A percentile compares a stretch with the other conserved stretches of the same genome.
phyloP scores from a whole-genome alignment of 2,329 filamentous ascomycete genomes.

The Ceratocystis huliohia region DNA sequence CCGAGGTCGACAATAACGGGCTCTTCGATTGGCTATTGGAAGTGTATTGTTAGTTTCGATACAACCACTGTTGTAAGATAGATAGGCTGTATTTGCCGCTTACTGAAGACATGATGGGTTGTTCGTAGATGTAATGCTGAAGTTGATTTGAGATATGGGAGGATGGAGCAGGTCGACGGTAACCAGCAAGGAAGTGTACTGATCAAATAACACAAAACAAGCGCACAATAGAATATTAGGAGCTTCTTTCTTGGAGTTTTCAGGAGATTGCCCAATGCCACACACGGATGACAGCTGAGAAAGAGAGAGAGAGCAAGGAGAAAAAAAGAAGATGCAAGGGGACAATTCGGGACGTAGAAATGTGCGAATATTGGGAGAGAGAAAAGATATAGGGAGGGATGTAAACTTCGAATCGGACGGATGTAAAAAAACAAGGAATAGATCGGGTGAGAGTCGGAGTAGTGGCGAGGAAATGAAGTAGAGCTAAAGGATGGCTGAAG shows the following conservation, averaged over 20 bases:
- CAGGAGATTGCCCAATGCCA: background rate
- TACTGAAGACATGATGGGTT: slow-evolving; percentile 12
- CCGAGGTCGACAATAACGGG: slow-evolving; percentile 45
- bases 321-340: background rate
- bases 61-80: background rate
- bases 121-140: background rate
- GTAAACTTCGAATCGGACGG: background rate
- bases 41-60: background rate
- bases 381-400: background rate
- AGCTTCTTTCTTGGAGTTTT: background rate
- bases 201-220: background rate
- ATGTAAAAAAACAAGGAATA: background rate
- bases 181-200: background rate
- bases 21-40: slow-evolving; percentile 34
- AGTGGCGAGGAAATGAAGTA: background rate
- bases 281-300: background rate
- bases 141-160: background rate
- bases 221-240: background rate
- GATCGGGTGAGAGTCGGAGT: background rate
- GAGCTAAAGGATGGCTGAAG: background rate
- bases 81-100: background rate
- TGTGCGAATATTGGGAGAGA: background rate
- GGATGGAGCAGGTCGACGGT: background rate
- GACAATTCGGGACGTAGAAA: background rate
- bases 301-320: background rate